Base-by-base conservation (phyloP, 2,329 filamentous ascomycete genomes). In the Claviceps paspali region DNA sequence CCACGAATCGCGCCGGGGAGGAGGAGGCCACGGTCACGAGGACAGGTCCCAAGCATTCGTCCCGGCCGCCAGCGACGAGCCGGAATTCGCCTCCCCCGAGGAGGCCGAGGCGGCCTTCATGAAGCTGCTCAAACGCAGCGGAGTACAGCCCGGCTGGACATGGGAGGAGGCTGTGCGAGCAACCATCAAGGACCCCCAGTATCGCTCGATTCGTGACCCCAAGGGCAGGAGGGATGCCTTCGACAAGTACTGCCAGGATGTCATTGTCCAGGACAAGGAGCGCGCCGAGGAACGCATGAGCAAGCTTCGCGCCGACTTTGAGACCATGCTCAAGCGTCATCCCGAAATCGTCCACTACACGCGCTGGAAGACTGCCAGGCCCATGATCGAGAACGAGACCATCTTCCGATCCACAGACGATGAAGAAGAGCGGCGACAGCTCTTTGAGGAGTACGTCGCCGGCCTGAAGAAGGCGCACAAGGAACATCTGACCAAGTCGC, bases 341-440 rank as follows among this genome's bases (percentile, higher is more conserved):
- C 86, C 87, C 43, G 91, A 98, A 59, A 96, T 98, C 60, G 91
- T 87, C 59, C 77, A 95, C 57, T 95, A 92, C 59, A 95, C 88
- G 29, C 81, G 86, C 43, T 98, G 91, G 91, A 93, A 86, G 70
- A 95, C 85, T 12, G 91, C 88, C 37, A 79, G 84, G 35, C 85
- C 86, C 8, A 92, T 95, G 45, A 85, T 98, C 44, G 85, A 96
- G 59, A 82, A 82, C 35, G 91, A 98, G 65, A 91, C 85, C 33
- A 91, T 93, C 41, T 98, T 96, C 64, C 80, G 86, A 49, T 88
- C 86, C 22, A 88, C 87, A 30, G 82, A 81, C 48, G 73, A 88
- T 53, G 91, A 98, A 49, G 70, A 74, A 40, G 91, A 96, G 64
- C 79, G 87, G 39, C 79, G 82, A 43, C 80, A 86, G 54, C 69